Conservation (phyloP, 805 yeast genomes). For the Spathaspora arborariae region DNA sequence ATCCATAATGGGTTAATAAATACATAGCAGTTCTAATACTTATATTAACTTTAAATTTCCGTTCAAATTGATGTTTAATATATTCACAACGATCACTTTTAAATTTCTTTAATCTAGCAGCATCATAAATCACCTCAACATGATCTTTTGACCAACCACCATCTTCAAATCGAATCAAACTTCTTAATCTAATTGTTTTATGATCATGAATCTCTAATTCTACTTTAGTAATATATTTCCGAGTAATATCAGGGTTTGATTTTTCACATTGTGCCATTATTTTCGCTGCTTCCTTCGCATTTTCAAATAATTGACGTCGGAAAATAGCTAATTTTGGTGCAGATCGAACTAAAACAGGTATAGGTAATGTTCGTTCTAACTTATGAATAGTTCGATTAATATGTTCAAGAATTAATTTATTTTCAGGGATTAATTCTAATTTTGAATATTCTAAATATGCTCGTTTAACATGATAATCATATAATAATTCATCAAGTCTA, state of each 20-base stretch:
- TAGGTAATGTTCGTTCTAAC: conserved; percentile 20
- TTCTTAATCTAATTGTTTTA: neutral
- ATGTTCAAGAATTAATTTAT: conserved; percentile 11
- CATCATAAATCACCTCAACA: conserved; percentile 8
- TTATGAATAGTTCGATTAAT: conserved; percentile 13
- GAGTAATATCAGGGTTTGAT: neutral
- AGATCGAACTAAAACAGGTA: conserved; percentile 14
- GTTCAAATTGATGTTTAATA: conserved; percentile 11
- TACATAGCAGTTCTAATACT: conserved; percentile 11
- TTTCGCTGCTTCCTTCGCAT: conserved; percentile 30
- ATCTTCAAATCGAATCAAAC: conserved; percentile 3
- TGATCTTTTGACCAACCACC: conserved; percentile 17
- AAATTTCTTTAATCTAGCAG: neutral
- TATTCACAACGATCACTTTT: conserved; percentile 9
- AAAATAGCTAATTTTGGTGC: conserved; percentile 21
- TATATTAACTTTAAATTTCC: conserved; percentile 9
- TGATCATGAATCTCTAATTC: neutral
- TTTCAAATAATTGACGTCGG: conserved; percentile 25
- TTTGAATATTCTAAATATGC: conserved; percentile 22
- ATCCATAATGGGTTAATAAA: conserved; percentile 18
- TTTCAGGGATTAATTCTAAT: conserved; percentile 5
- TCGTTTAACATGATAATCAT: conserved; percentile 21
- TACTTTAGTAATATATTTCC: neutral
- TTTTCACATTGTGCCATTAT: conserved; percentile 14
- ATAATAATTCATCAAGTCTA: conserved; percentile 25